Evolutionary conservation across 129 eudicot genomes (phyloP).

Genomic region (Chrysanthemum lavandulifolium): DNA sequence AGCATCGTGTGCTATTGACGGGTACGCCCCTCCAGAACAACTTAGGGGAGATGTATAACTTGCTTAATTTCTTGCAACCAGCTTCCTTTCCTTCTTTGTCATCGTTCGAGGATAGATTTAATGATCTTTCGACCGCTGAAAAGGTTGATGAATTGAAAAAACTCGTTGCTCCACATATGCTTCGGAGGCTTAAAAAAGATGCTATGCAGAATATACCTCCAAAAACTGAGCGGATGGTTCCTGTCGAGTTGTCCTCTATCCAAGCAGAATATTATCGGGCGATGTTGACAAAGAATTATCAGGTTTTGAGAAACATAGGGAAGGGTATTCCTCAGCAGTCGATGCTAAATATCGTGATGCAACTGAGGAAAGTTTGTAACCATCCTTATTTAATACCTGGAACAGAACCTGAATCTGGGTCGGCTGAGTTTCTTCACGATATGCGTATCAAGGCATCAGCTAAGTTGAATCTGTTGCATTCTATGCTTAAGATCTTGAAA

Average conservation of each 20-base stretch:
- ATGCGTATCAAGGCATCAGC: constrained; percentile 98
- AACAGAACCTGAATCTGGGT: constrained; percentile 87
- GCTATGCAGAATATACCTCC: constrained; percentile 98
- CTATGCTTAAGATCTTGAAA: constrained; percentile 75
- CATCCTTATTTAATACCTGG: constrained; percentile 96
- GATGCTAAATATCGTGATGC: constrained; percentile 94
- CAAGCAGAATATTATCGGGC: constrained; percentile 98
- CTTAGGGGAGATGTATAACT: constrained; percentile 89
- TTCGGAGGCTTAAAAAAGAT: constrained; percentile 87
- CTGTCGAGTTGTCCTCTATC: constrained; percentile 90
- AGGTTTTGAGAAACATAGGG: constrained; percentile 77
- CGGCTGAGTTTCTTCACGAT: constrained; percentile 90
- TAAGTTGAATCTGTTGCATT: constrained; percentile 76
- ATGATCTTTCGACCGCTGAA: constrained; percentile 87
- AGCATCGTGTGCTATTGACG: constrained; percentile 90
- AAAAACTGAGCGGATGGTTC: constrained; percentile 90
- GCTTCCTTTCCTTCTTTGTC: constrained; percentile 82
- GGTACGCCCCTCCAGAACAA: constrained; percentile 98
- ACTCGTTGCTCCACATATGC: constrained; percentile 98
- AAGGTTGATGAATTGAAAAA: constrained; percentile 91
- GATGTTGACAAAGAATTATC: constrained; percentile 95
- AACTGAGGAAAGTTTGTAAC: constrained; percentile 88
- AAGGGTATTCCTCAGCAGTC: constrained; percentile 90
- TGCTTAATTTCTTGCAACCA: constrained; percentile 87
- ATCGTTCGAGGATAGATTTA: constrained; percentile 83